These are phyloP conservation scores for Sinapis alba DNA, from an alignment of 441 rosid species.

Conservation along the genomic window DNA sequence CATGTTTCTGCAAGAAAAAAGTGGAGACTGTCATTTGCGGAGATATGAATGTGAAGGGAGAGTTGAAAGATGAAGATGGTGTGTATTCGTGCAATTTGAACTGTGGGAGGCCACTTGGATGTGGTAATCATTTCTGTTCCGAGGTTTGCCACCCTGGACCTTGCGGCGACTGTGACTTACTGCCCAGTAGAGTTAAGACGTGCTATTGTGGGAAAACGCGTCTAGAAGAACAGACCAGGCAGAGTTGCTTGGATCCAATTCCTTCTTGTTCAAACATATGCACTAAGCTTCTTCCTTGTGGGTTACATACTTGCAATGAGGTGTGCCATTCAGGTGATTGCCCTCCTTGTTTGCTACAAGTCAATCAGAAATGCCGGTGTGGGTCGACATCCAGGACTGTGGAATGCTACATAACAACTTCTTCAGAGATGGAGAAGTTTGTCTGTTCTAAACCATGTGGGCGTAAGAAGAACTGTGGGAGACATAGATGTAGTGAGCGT, in stretches of 20 bases:
- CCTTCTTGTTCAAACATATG: conserved; percentile 72
- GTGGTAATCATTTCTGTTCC: conserved; percentile 75
- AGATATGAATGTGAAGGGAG: conserved; percentile 84
- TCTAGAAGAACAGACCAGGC: conserved; percentile 63
- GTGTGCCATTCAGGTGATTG: conserved; percentile 86
- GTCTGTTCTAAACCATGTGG: conserved; percentile 86
- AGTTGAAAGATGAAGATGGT: conserved; percentile 70
- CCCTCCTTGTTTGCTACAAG: conserved; percentile 66
- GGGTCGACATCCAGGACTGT: conserved; percentile 76
- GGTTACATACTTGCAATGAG: conserved; percentile 70
- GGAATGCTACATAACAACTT: conserved; percentile 72
- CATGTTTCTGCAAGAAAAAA: conserved; percentile 88
- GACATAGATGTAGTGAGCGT: conserved; percentile 95
- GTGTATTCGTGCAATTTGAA: conserved; percentile 72
- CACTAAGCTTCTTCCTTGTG: conserved; percentile 74
- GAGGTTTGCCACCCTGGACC: conserved; percentile 88
- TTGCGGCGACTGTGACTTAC: conserved; percentile 75
- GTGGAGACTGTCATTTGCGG: conserved; percentile 79
- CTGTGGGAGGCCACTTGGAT: conserved; percentile 66
- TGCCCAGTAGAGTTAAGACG: conserved; percentile 71
- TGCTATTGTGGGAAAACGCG: conserved; percentile 89
- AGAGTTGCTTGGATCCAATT: conserved; percentile 87
- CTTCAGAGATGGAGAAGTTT: conserved; percentile 54
- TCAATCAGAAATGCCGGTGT: conserved; percentile 86
- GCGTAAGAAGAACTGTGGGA: conserved; percentile 88